Conservation (phyloP, 352 stramenopile species). For the Phytophthora sansomeana region DNA sequence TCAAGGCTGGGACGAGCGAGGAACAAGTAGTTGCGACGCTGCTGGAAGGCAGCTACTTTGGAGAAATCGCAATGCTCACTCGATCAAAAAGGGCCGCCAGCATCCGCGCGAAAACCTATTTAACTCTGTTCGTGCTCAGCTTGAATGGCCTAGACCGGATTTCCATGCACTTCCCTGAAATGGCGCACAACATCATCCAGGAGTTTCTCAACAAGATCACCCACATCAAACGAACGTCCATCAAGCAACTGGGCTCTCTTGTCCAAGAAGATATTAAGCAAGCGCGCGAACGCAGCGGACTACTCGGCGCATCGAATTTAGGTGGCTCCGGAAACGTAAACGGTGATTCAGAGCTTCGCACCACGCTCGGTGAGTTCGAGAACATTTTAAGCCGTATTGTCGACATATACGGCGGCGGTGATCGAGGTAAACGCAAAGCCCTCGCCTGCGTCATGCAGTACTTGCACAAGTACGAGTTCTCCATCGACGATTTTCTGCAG, state of each 20-base stretch:
- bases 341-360: conserved; percentile 46
- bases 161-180: conserved; percentile 80
- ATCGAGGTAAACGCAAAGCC: conserved; percentile 78
- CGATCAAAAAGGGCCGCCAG: conserved; percentile 81
- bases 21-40: conserved; percentile 72
- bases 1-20: conserved; percentile 58
- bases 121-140: conserved; percentile 81
- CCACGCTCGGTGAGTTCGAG: conserved; percentile 68
- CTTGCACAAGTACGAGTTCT: conserved; percentile 87
- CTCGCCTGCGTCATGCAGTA: conserved; percentile 79
- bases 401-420: conserved; percentile 69
- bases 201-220: conserved; percentile 87
- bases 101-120: conserved; percentile 83
- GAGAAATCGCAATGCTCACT: conserved; percentile 85
- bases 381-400: conserved; percentile 61
- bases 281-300: conserved; percentile 38
- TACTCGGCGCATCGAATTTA: conserved; percentile 31
- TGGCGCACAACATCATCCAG: conserved; percentile 76
- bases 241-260: conserved; percentile 40
- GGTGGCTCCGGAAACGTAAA: not conserved
- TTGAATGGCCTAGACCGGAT: conserved; percentile 77
- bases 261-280: conserved; percentile 48
- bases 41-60: conserved; percentile 81
- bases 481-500: conserved; percentile 71
- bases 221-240: conserved; percentile 74